Conservation (phyloP, 768 basidiomycete species). For the Hypholoma fasciculare region DNA sequence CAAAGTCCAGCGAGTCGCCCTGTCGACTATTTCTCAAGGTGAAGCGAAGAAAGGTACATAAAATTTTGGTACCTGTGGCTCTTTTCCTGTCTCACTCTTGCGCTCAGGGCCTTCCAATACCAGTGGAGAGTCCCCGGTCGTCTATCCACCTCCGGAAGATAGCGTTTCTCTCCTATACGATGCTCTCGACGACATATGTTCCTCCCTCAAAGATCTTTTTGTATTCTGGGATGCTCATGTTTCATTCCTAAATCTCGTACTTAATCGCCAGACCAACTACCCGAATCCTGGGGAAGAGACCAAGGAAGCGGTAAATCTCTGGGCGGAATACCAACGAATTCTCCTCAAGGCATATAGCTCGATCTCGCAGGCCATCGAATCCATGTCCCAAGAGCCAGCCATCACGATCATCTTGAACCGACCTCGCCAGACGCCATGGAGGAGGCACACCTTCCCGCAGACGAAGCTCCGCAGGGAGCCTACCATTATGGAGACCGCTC, state of each 20-base stretch:
- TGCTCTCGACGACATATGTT: constrained; percentile 14
- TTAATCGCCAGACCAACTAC: constrained; percentile 19
- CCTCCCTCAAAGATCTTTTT: constrained; percentile 16
- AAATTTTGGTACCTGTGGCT: neutral
- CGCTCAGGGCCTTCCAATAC: no score
- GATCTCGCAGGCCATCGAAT: constrained; percentile 20
- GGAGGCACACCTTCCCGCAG: constrained; percentile 16
- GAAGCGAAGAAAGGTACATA: constrained; percentile 8
- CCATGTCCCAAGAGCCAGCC: constrained; percentile 16
- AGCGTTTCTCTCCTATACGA: constrained; percentile 9
- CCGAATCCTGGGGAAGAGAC: constrained; percentile 19
- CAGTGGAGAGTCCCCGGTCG: neutral
- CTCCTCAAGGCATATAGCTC: constrained; percentile 21
- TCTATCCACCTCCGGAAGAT: constrained; percentile 5
- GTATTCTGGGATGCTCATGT: constrained; percentile 24
- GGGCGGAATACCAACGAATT: constrained; percentile 18
- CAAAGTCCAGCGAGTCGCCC: constrained; percentile 1
- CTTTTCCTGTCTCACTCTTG: no score
- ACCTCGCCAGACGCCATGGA: constrained; percentile 4
- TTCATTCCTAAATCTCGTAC: constrained; percentile 14
- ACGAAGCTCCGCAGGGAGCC: constrained; percentile 1
- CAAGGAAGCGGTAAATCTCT: constrained; percentile 14
- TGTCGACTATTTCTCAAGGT: neutral
- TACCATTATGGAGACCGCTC: neutral
- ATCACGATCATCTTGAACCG: constrained; percentile 4